phyloP scores from a whole-genome alignment of 225 moss, liverwort and hornwort genomes.

The Polytrichum formosum region DNA sequence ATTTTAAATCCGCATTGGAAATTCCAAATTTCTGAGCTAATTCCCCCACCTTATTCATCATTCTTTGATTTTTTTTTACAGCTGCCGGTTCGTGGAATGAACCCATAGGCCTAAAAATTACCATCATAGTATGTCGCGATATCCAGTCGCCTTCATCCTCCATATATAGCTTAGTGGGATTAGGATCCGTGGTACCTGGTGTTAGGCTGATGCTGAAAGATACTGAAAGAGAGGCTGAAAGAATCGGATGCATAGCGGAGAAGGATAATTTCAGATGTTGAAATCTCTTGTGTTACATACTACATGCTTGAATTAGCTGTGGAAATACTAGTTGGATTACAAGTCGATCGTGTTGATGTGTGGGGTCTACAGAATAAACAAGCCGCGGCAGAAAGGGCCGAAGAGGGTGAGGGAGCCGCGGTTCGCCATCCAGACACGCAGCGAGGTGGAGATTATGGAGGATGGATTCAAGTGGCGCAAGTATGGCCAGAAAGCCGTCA shows the following conservation, averaged over 20 bases:
- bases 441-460: constrained; percentile 54
- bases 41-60: too few relatives aligned
- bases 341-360: background rate
- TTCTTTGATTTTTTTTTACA: too few relatives aligned
- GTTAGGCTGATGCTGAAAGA: background rate
- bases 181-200: background rate
- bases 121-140: too few relatives aligned
- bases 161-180: background rate
- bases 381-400: constrained; percentile 40
- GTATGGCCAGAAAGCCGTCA: constrained; percentile 62
- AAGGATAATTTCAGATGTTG: too few relatives aligned
- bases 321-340: too few relatives aligned
- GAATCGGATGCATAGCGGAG: background rate
- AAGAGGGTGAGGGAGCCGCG: constrained; percentile 51
- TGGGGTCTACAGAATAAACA: constrained; percentile 28
- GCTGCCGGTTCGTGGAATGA: too few relatives aligned
- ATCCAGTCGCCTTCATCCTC: too few relatives aligned
- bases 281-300: background rate
- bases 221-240: background rate
- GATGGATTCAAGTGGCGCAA: constrained; percentile 70
- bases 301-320: constrained; percentile 1
- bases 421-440: constrained; percentile 56
- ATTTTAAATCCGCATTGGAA: background rate
- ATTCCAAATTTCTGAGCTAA: background rate
- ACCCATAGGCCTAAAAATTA: too few relatives aligned